Evolutionary conservation across 257 asterid genomes (phyloP).

Genomic region (Misopates orontium): DNA sequence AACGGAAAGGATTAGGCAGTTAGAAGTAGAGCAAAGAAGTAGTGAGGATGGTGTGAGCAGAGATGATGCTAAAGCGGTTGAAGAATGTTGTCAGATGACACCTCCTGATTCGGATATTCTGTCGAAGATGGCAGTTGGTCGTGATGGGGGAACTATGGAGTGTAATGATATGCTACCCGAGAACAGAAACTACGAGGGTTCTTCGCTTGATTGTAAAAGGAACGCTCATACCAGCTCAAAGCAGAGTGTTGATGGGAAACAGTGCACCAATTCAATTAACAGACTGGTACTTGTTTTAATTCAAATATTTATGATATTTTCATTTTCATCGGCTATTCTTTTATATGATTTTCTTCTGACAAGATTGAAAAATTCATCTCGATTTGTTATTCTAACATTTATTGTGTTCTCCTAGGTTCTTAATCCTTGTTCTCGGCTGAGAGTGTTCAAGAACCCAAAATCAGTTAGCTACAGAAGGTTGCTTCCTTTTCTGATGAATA

Average conservation of each 20-base stretch:
- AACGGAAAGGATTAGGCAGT: constrained; percentile 7
- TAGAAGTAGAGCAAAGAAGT: constrained; percentile 14
- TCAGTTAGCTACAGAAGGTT: constrained; percentile 73
- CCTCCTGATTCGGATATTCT: constrained; percentile 60
- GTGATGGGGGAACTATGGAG: constrained; percentile 24
- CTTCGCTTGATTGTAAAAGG: constrained; percentile 27
- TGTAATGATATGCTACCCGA: constrained; percentile 19
- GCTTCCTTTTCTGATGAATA: constrained; percentile 76
- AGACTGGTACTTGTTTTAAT: constrained; percentile 34
- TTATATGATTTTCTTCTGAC: not conserved
- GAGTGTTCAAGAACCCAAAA: constrained; percentile 54
- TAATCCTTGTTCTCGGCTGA: constrained; percentile 59
- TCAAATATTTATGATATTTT: not conserved
- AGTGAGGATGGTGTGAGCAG: constrained; percentile 25
- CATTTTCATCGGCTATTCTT: not conserved
- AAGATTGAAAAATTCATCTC: not conserved
- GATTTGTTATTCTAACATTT: constrained; percentile 15
- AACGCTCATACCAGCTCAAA: constrained; percentile 9
- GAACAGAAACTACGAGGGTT: constrained; percentile 20
- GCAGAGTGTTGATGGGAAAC: constrained; percentile 36
- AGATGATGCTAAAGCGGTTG: constrained; percentile 27
- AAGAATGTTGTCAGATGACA: constrained; percentile 51
- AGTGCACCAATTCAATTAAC: constrained; percentile 29
- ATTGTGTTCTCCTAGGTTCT: constrained; percentile 47
- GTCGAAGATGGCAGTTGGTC: constrained; percentile 25